Evolutionary conservation across 345 rosid species (phyloP), one percentile per base, ranked within the genome.

Genomic region (Syzygium jambos): DNA sequence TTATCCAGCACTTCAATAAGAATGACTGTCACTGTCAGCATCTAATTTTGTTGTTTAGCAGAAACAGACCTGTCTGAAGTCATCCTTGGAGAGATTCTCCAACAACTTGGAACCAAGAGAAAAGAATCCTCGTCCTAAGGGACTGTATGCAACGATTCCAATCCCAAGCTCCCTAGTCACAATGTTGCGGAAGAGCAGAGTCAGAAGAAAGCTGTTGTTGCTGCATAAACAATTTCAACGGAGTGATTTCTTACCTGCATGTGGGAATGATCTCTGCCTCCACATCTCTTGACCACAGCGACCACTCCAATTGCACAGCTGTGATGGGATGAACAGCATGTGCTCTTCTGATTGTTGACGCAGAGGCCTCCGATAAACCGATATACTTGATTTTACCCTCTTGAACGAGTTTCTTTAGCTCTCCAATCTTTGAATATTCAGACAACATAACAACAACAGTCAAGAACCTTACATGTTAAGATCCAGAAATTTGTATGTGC

Each of bases 231-330:
- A 84, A 78, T 38, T 9, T 17, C 13, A 83, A 49, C 51, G 11
- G 34, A 80, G 54, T 87, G 27, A 34, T 16, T 15, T 51, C 16
- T 41, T 3, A 84, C 92, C 90, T 89, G 88, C 91, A 89, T n/a
- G 90, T 89, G 4, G 95, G 93, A 87, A 94, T 84, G 68, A 95
- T 94, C 29, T 94, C 98, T 88, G 92, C 93, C 91, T 95, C 98
- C 51, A 92, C 96, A 88, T 95, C 98, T 90, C 99, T 92, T 2
- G 95, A 78, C 98, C 98, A 95, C 65, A 95, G 89, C 3, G 98
- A 96, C 99, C 98, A 96, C 87, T 95, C 99, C 55, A 94, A 87
- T 73, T 95, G 96, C 43, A 96, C 91, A 8, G 96, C 98, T 11
- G 94, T 95, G 52, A 96, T 89, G 0, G 98, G 98, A 77, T 96